phyloP scores from a whole-genome alignment of 345 rosid species.

The Linum tenue region DNA sequence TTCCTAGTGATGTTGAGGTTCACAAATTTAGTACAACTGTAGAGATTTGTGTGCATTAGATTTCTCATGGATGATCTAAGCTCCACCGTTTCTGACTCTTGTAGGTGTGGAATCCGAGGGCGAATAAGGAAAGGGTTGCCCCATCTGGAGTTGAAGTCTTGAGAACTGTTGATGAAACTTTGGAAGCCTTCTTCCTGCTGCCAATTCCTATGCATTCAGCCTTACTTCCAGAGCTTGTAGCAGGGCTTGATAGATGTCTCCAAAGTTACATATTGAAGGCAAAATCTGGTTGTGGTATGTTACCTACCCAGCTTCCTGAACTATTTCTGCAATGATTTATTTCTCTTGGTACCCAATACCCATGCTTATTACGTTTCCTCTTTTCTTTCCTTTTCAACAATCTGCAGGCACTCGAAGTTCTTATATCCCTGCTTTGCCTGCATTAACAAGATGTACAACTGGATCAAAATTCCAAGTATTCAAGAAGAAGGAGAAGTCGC shows the following conservation, averaged over 20 bases:
- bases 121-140: constrained; percentile 65
- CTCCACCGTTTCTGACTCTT: background rate
- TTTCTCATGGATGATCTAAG: no score
- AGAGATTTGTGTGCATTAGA: background rate
- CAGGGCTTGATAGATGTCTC: constrained; percentile 83
- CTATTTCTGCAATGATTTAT: background rate
- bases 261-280: constrained; percentile 72
- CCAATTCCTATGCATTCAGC: constrained; percentile 93
- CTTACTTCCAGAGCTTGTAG: constrained; percentile 72
- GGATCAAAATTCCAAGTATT: constrained; percentile 69
- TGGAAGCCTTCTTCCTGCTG: constrained; percentile 83
- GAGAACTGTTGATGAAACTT: constrained; percentile 71
- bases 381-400: background rate
- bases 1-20: constrained; percentile 6
- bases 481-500: constrained; percentile 62
- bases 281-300: constrained; percentile 83
- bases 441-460: constrained; percentile 66
- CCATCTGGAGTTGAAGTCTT: constrained; percentile 74
- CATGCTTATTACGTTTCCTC: no score
- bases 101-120: constrained; percentile 65
- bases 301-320: background rate
- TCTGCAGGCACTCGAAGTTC: constrained; percentile 20
- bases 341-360: background rate
- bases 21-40: no score
- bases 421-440: constrained; percentile 37